Conservation (phyloP, 306 rosid species). For the Cucurbita maxima region DNA sequence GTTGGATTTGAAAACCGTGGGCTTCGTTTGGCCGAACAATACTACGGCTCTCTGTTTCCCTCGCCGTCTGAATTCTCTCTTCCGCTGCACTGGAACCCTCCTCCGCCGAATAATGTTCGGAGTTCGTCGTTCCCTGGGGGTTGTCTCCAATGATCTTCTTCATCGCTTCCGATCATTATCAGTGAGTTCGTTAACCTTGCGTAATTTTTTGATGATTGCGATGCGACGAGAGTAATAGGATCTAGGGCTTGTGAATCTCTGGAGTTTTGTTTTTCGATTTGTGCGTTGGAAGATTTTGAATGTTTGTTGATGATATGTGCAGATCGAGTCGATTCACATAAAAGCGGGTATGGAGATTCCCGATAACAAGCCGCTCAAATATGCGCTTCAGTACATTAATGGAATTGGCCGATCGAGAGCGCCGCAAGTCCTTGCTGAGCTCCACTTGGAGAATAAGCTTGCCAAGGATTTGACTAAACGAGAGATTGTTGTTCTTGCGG, state of each 20-base stretch:
- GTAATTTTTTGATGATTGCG: neutral
- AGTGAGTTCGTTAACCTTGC: neutral
- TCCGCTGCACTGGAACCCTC: neutral
- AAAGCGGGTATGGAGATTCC: conserved; percentile 1
- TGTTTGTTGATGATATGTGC: neutral
- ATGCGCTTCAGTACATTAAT: neutral
- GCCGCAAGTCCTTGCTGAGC: neutral
- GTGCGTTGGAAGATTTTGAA: neutral
- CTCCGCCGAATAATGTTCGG: neutral
- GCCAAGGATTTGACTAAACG: neutral
- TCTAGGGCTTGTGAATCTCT: neutral
- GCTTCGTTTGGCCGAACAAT: too few relatives aligned
- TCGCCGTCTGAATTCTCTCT: neutral
- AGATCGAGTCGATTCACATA: neutral
- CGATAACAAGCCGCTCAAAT: neutral
- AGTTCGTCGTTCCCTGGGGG: neutral
- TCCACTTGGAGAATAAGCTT: neutral
- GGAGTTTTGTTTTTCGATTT: neutral
- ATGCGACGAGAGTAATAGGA: neutral
- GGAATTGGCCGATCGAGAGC: conserved; percentile 5
- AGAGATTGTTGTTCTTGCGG: neutral
- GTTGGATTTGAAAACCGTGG: too few relatives aligned
- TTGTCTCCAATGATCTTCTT: neutral
- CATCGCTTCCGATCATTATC: neutral
- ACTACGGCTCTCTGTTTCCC: neutral